phyloP scores from a whole-genome alignment of 1,139 yeast genomes.

The Taiozyma sp. region DNA sequence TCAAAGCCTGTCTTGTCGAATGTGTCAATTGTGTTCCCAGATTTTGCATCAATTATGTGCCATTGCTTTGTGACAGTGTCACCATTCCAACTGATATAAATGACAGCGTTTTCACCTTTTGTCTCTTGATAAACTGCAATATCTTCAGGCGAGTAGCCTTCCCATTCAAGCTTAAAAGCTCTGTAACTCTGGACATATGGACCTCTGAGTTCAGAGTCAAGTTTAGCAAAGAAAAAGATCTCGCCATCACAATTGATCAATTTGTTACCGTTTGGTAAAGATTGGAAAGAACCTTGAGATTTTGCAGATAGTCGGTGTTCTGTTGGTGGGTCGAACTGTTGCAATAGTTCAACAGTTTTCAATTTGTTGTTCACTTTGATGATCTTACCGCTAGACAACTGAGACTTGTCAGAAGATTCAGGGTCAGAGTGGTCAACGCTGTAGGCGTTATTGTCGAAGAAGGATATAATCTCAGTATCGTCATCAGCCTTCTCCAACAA shows the following conservation, averaged over 20 bases:
- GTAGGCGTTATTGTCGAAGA: conserved; percentile 36
- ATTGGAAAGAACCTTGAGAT: conserved; percentile 36
- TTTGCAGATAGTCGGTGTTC: conserved; percentile 27
- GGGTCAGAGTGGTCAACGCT: conserved; percentile 31
- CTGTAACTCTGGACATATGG: conserved; percentile 31
- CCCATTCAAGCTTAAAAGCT: conserved; percentile 35
- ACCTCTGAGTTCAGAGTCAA: conserved; percentile 30
- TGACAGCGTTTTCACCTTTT: conserved; percentile 15
- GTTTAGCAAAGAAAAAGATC: conserved; percentile 31
- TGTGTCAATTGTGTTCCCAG: conserved; percentile 22
- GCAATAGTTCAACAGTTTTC: conserved; percentile 29
- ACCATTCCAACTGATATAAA: conserved; percentile 37
- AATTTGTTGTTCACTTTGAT: conserved; percentile 30
- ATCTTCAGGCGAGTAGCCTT: conserved; percentile 31
- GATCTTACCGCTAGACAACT: conserved; percentile 31
- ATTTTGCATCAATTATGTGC: conserved; percentile 23
- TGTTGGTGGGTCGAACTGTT: conserved; percentile 26
- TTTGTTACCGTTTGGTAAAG: conserved; percentile 33
- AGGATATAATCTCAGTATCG: conserved; percentile 28
- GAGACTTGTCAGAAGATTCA: conserved; percentile 22
- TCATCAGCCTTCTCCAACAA: conserved; percentile 26
- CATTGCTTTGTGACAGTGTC: conserved; percentile 32
- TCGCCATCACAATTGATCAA: conserved; percentile 31
- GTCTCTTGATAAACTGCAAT: conserved; percentile 26
- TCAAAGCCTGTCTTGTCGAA: conserved; percentile 29